These are phyloP conservation scores for Eutrema yunnanense DNA, from an alignment of 345 rosid species.

Conservation along the genomic window DNA sequence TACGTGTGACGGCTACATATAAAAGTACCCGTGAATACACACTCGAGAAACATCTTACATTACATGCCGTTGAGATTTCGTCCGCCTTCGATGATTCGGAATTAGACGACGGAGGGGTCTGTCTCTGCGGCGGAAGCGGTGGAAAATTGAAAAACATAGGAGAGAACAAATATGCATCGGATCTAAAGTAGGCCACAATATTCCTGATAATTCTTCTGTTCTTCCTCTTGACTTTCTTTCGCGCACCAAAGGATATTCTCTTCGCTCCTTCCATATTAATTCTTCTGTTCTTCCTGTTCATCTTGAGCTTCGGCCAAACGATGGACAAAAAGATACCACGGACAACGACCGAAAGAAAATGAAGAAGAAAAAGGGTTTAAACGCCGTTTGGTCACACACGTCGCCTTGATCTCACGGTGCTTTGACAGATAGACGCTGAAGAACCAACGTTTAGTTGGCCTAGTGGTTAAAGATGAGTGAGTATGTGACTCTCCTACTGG, in stretches of 20 bases:
- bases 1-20: no score
- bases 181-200: constrained; percentile 35
- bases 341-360: background rate
- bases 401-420: constrained; percentile 2
- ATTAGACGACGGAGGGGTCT: background rate
- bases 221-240: constrained; percentile 28
- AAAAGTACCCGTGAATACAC: background rate
- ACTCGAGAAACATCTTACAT: background rate
- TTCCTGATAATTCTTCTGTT: constrained; percentile 22
- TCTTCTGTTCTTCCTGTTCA: background rate
- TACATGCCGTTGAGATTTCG: constrained; percentile 11
- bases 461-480: no score
- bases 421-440: constrained; percentile 9
- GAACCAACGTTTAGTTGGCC: no score
- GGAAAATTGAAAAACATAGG: constrained; percentile 29
- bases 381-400: constrained; percentile 23
- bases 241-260: background rate
- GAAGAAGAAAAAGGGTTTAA: background rate
- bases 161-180: constrained; percentile 45
- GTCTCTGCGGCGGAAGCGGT: background rate
- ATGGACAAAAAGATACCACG: background rate
- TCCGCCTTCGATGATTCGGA: background rate
- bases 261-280: background rate
- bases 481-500: no score
- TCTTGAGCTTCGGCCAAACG: background rate